Evolutionary conservation across 2,329 filamentous ascomycete genomes (phyloP).

Genomic region (Aspergillus latus): DNA sequence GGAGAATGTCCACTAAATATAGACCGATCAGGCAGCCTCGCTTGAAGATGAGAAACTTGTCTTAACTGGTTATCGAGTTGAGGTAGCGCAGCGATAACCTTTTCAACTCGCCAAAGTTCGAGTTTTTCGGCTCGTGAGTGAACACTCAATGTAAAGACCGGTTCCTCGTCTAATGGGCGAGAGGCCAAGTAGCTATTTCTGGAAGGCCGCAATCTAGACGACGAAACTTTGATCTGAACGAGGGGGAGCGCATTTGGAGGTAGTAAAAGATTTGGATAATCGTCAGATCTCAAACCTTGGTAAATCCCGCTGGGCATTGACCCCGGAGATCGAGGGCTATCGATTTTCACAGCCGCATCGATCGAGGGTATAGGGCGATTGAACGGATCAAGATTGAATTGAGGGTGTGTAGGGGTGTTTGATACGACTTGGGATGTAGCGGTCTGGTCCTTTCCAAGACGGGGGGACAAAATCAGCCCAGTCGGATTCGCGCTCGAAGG

Average conservation of each 20-base stretch:
- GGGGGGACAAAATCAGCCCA: slow-evolving; percentile 65
- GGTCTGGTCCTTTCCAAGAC: slow-evolving; percentile 71
- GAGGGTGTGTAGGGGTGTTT: slow-evolving; percentile 33
- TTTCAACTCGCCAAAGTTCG: slow-evolving; percentile 93
- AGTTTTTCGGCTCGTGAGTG: slow-evolving; percentile 63
- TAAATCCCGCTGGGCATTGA: slow-evolving; percentile 57
- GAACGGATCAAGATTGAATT: slow-evolving; percentile 17
- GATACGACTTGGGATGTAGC: slow-evolving; percentile 48
- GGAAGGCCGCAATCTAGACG: slow-evolving; percentile 91
- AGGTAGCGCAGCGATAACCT: slow-evolving; percentile 78
- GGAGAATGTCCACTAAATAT: slow-evolving; percentile 92
- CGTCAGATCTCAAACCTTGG: slow-evolving; percentile 76
- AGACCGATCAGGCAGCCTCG: slow-evolving; percentile 76
- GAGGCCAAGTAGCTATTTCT: slow-evolving; percentile 78
- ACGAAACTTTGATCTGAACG: slow-evolving; percentile 82
- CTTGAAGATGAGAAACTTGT: slow-evolving; percentile 68
- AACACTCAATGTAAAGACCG: slow-evolving; percentile 90
- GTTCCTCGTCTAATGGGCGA: slow-evolving; percentile 82
- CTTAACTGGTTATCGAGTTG: slow-evolving; percentile 80
- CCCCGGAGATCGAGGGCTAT: slow-evolving; percentile 32
- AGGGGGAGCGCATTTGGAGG: slow-evolving; percentile 85
- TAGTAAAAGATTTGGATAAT: slow-evolving; percentile 81
- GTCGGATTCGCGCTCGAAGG: slow-evolving; percentile 60
- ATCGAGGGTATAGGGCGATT: slow-evolving; percentile 36
- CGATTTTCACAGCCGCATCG: slow-evolving; percentile 36